These are phyloP conservation scores for Parietichytrium sp. DNA, from an alignment of 108 stramenopile genomes.

Conservation along the genomic window DNA sequence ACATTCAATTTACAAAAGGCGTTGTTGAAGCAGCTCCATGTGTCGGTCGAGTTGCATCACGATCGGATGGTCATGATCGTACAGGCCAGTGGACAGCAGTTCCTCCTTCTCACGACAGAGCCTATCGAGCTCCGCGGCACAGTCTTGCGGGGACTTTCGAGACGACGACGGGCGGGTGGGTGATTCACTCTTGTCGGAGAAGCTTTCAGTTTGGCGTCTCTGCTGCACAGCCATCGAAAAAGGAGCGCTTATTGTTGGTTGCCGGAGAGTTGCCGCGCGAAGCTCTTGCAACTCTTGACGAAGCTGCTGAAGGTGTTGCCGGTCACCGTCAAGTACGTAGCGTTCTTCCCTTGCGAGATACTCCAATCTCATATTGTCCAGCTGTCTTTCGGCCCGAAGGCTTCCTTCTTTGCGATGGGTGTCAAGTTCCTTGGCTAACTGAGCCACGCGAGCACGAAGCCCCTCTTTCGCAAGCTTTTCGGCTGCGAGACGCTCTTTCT, in stretches of 20 bases:
- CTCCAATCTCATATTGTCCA: slow-evolving; percentile 55
- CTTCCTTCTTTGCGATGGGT: not conserved
- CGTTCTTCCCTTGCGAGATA: slow-evolving; percentile 58
- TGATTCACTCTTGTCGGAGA: too few species aligned
- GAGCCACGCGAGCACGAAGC: slow-evolving; percentile 49
- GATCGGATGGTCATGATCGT: not conserved
- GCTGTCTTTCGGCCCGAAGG: slow-evolving; percentile 42
- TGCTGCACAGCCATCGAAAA: too few species aligned
- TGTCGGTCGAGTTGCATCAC: slow-evolving; percentile 24
- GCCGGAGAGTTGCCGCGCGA: slow-evolving; percentile 11
- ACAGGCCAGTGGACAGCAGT: not conserved
- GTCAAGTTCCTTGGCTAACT: slow-evolving; percentile 40
- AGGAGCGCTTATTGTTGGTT: too few species aligned
- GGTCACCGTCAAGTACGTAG: slow-evolving; percentile 53
- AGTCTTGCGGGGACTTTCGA: too few species aligned
- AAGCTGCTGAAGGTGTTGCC: slow-evolving; percentile 49
- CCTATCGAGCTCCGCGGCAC: not conserved
- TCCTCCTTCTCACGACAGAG: not conserved
- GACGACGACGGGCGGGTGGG: too few species aligned
- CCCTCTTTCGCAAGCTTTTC: slow-evolving; percentile 50
- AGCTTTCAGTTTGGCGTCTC: too few species aligned
- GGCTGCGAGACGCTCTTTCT: slow-evolving; percentile 44
- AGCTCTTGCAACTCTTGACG: slow-evolving; percentile 52
- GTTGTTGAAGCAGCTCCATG: not conserved
- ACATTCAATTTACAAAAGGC: too few species aligned